phyloP scores from a whole-genome alignment of 2,329 filamentous ascomycete species.

The Helotiales sp. region DNA sequence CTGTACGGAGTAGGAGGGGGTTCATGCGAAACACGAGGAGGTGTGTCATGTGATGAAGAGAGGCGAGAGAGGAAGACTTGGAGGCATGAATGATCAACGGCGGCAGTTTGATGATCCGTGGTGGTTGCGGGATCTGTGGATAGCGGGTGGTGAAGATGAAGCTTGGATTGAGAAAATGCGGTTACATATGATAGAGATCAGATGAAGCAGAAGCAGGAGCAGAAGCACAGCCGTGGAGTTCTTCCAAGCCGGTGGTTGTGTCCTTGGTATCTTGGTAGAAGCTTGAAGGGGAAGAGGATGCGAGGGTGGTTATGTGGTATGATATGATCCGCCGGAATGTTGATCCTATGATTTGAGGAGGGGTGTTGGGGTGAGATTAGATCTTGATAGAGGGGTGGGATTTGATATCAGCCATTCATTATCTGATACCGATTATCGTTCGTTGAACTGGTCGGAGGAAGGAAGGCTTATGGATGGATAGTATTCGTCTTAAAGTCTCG shows the following conservation, averaged over 20 bases:
- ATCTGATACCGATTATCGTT: too few species aligned
- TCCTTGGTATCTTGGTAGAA: background rate
- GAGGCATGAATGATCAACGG: slow-evolving; percentile 12
- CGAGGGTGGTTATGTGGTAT: background rate
- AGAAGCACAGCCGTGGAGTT: too few species aligned
- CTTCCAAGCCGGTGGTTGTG: too few species aligned
- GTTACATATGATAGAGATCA: too few species aligned
- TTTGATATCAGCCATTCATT: too few species aligned
- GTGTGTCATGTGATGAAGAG: background rate
- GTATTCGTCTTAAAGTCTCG: too few species aligned
- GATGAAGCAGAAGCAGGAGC: too few species aligned
- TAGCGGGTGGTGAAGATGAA: background rate
- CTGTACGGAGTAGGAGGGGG: too few species aligned
- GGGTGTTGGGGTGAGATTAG: background rate
- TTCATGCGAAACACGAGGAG: background rate
- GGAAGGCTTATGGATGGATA: too few species aligned
- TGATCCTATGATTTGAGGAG: background rate
- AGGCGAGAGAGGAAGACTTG: background rate
- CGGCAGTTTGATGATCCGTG: slow-evolving; percentile 4
- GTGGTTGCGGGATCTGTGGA: background rate
- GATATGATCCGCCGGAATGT: background rate
- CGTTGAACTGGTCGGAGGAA: too few species aligned
- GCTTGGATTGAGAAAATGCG: too few species aligned
- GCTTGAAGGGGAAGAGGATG: background rate
- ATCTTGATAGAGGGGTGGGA: too few species aligned